phyloP scores from a whole-genome alignment of 2,329 filamentous ascomycete genomes.

The Neonectria magnoliae region DNA sequence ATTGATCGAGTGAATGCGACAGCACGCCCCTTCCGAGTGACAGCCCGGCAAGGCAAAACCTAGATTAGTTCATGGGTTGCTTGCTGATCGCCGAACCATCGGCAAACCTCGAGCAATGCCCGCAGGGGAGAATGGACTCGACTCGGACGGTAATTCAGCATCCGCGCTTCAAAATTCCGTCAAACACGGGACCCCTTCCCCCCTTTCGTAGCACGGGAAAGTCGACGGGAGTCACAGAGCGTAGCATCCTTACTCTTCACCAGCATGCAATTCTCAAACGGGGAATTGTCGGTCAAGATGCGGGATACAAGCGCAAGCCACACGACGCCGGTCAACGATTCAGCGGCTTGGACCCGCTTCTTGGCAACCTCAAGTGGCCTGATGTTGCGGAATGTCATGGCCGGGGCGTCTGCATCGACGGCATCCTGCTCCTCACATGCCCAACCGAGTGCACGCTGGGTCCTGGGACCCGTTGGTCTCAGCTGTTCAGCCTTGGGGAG shows the following conservation, averaged over 20 bases:
- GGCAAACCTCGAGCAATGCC: conserved; percentile 6
- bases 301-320: conserved; percentile 38
- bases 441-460: conserved; percentile 20
- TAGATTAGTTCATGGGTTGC: conserved; percentile 5
- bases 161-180: neutral
- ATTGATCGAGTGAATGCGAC: conserved; percentile 8
- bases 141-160: neutral
- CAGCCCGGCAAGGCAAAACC: conserved; percentile 8
- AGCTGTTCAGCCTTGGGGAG: conserved; percentile 27
- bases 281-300: conserved; percentile 35
- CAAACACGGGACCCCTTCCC: neutral
- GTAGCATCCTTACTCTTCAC: neutral
- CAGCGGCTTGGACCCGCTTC: conserved; percentile 26
- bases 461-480: conserved; percentile 13
- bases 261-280: conserved; percentile 19
- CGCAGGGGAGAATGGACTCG: neutral
- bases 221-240: conserved; percentile 6
- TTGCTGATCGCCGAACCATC: conserved; percentile 17
- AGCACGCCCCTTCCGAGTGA: conserved; percentile 1
- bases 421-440: conserved; percentile 28
- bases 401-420: conserved; percentile 25
- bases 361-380: conserved; percentile 35
- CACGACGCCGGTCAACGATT: conserved; percentile 30
- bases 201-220: neutral
- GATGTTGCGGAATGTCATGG: conserved; percentile 35